phyloP scores from a whole-genome alignment of 2,329 filamentous ascomycete species.

The Paracorniculantispora psalliotae region DNA sequence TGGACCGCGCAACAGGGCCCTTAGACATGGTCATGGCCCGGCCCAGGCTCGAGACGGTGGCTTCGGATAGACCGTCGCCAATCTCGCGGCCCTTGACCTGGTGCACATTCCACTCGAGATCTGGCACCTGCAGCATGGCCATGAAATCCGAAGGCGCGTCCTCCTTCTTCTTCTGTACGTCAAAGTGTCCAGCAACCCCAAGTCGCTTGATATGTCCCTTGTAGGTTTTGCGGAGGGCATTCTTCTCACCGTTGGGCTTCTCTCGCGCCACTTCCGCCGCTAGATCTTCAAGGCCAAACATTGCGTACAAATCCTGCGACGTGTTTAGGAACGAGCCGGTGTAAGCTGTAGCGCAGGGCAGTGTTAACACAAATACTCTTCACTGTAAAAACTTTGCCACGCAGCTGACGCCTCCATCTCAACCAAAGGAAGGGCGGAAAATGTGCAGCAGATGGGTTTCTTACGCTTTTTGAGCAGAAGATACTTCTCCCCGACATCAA shows the following conservation, averaged over 20 bases:
- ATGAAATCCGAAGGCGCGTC: conserved; percentile 49
- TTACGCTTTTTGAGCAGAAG: conserved; percentile 64
- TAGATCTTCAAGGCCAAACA: conserved; percentile 51
- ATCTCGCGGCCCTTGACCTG: conserved; percentile 52
- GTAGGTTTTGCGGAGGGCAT: conserved; percentile 62
- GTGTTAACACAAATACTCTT: conserved; percentile 18
- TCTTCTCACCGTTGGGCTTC: conserved; percentile 62
- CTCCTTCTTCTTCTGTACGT: conserved; percentile 50
- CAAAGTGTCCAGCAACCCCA: conserved; percentile 57
- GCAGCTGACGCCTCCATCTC: conserved; percentile 22
- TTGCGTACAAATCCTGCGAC: conserved; percentile 54
- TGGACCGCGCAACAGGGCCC: conserved; percentile 48
- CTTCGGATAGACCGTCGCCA: conserved; percentile 44
- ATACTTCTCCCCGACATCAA: conserved; percentile 63
- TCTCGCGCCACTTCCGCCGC: conserved; percentile 59
- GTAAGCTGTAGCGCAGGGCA: conserved; percentile 34
- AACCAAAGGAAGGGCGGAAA: conserved; percentile 16
- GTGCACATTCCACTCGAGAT: conserved; percentile 53
- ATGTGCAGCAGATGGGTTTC: conserved; percentile 39
- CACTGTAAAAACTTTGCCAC: conserved; percentile 20
- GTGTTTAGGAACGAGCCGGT: conserved; percentile 42
- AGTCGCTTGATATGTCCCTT: conserved; percentile 63
- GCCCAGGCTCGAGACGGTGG: conserved; percentile 38
- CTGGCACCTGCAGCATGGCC: conserved; percentile 45
- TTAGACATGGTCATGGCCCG: conserved; percentile 54